phyloP scores from a whole-genome alignment of 495 filamentous ascomycete genomes.

The Podospora australis region DNA sequence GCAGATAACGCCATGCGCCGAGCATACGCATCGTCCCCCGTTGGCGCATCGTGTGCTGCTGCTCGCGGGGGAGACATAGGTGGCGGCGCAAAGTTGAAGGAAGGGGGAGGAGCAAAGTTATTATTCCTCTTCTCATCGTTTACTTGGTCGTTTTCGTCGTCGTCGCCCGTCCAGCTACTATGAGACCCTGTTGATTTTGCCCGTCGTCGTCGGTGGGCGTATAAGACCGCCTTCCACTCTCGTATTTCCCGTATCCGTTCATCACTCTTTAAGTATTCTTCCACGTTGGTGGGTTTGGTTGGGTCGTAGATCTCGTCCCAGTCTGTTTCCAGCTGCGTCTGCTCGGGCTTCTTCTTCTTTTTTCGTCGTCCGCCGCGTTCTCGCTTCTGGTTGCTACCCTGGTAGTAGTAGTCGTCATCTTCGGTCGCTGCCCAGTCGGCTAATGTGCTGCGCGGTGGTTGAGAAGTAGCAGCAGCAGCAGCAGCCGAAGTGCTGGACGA shows the following conservation, averaged over 20 bases:
- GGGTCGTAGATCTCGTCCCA: conserved; percentile 96
- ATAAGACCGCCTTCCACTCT: conserved; percentile 84
- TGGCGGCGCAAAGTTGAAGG: conserved; percentile 68
- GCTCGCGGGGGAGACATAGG: conserved; percentile 42
- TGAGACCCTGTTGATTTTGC: conserved; percentile 26
- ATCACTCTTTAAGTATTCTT: conserved; percentile 80
- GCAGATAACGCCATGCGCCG: conserved; percentile 52
- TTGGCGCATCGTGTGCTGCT: conserved; percentile 45
- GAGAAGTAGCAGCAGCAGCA: conserved; percentile 32
- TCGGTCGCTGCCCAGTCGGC: conserved; percentile 75
- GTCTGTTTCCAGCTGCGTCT: conserved; percentile 56
- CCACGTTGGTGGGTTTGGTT: conserved; percentile 72
- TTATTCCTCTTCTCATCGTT: conserved; percentile 52
- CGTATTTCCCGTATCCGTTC: conserved; percentile 72
- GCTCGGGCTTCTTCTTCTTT: conserved; percentile 71
- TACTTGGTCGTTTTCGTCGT: conserved; percentile 54
- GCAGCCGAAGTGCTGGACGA: conserved; percentile 6
- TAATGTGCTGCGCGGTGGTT: conserved; percentile 57
- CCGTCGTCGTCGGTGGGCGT: conserved; percentile 71
- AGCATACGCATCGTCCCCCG: conserved; percentile 66
- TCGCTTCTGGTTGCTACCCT: conserved; percentile 48
- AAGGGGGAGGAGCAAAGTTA: conserved; percentile 64
- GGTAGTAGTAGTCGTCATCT: conserved; percentile 55
- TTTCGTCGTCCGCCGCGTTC: conserved; percentile 79
- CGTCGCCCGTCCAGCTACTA: conserved; percentile 49